Base-by-base conservation (phyloP, 1,284 basidiomycete species). In the Leccinum laetum region DNA sequence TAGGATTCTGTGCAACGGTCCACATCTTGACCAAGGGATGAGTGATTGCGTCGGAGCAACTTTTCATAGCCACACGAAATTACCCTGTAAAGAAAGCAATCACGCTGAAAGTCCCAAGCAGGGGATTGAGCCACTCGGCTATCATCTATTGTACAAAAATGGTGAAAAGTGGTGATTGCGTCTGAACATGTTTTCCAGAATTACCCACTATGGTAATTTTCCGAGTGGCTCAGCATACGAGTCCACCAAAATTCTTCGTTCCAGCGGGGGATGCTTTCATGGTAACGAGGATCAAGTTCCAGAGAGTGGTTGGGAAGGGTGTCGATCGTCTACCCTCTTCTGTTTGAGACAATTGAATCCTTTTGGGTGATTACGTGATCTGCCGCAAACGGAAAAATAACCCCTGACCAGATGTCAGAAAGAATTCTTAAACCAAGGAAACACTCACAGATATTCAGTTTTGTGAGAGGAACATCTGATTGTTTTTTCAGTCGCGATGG, bases 1-100 rank as follows among this genome's bases (percentile, higher is more conserved):
- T 73, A 63, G n/a, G 9, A n/a, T 55, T 24, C 49, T 37, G 46
- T 37, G 14, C 3, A 46, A 37, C 18, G 1, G 61, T 64, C 64
- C 59, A 67, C 65, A 60, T 21, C 59, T 52, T 64, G 66, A 55
- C 67, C 65, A 66, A 46, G 63, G 64, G 24, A 65, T 8, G 62
- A 32, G 32, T 65, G 75, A 74, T 75, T 77, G 73, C 68, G 61
- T 74, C 64, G 55, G 49, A 65, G 37, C n/a, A 65, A 68, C 58
- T 64, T 70, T 67, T 67, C 67, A 67, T 29, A 65, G 65, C 73
- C 70, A 71, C 71, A 61, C 39, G 60, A 57, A 71, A 62, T 67
- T 73, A 67, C 66, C 67, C 63, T 16, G 62, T 70, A 55, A 65
- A 55, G 63, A 37, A 44, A 64, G 70, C 70, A 73, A 73, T 77